Evolutionary conservation across 2,329 filamentous ascomycete genomes (phyloP).

Genomic region (Fusarium algeriense): DNA sequence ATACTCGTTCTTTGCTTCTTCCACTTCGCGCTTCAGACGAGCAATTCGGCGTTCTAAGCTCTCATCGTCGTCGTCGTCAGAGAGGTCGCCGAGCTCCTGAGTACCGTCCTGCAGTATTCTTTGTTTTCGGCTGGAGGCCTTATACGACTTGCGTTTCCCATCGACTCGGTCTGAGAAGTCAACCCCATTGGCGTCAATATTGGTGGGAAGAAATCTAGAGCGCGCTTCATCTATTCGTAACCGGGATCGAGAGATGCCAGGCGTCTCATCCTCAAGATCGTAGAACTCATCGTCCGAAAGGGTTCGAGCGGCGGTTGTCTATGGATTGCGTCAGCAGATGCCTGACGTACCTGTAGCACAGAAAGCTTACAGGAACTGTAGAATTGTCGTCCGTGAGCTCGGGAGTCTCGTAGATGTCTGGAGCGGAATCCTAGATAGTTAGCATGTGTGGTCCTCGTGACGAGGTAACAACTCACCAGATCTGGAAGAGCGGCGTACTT

Average conservation of each 20-base stretch:
- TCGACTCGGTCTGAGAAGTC: slow-evolving; percentile 93
- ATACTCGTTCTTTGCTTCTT: slow-evolving; percentile 76
- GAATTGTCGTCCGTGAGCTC: slow-evolving; percentile 92
- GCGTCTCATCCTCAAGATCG: slow-evolving; percentile 71
- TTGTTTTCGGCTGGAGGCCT: slow-evolving; percentile 75
- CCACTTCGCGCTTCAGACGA: slow-evolving; percentile 83
- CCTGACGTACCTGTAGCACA: not conserved
- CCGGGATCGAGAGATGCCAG: slow-evolving; percentile 80
- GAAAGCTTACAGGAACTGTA: slow-evolving; percentile 76
- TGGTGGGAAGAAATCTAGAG: slow-evolving; percentile 79
- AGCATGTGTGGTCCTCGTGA: slow-evolving; percentile 23
- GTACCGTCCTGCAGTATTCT: slow-evolving; percentile 72
- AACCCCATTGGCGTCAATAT: slow-evolving; percentile 80
- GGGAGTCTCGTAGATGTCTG: slow-evolving; percentile 96
- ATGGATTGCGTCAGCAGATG: slow-evolving; percentile 41
- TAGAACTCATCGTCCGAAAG: slow-evolving; percentile 73
- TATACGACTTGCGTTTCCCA: slow-evolving; percentile 86
- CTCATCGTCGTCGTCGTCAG: slow-evolving; percentile 80
- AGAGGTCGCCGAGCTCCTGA: slow-evolving; percentile 78
- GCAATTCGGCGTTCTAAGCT: slow-evolving; percentile 83
- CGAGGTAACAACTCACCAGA: slow-evolving; percentile 65
- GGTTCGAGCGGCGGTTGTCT: slow-evolving; percentile 68
- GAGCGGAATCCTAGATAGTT: slow-evolving; percentile 79
- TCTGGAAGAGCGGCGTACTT: slow-evolving; percentile 88
- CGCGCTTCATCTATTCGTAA: slow-evolving; percentile 85